Evolutionary conservation across 1,284 basidiomycete genomes (phyloP), one percentile per base, ranked within the genome.

Genomic region (Caloboletus firmus): DNA sequence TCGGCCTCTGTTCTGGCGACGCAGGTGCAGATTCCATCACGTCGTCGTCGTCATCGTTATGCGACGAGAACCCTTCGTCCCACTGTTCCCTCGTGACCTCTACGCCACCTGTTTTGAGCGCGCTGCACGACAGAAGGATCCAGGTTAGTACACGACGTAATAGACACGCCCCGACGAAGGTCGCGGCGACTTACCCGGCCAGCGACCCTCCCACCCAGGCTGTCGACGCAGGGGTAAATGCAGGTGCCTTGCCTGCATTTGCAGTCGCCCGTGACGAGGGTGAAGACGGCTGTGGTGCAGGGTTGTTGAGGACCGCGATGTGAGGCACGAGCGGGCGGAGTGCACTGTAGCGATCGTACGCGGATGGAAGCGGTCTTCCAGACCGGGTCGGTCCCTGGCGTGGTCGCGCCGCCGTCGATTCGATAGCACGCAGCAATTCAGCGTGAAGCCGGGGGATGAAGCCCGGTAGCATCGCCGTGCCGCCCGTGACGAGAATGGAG

Each of bases 121-220:
- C 77, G 0, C 85, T 87, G 61, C 45, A 56, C 18, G n/a, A 46
- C 17, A 4, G 26, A 18, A 11, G 40, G 24, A 24, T 20, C 8
- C 1, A 0, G 5, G 34, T 62, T 17, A 62, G 52, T 9, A 46
- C 28, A 30, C 30, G 47, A n/a, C 12, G 24, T 9, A 5, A 15
- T 15, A 22, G 20, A 52, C 3, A 1, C 8, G 32, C 28, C 2
- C 32, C 22, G 4, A 34, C 41, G n/a, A 28, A 28, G 32, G 18
- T 18, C 7, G n/a, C 9, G 24, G 17, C 24, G 44, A 75, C 86
- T 61, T 70, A 93, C 88, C 95, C 95, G 3, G 93, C 91, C 15
- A 98, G 72, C 34, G 91, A 94, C 0, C 92, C 95, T 4, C 95
- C 95, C n/a, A 98, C 85, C 94, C 95, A 98, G 0, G 88, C 80